A percentile compares a stretch with the other conserved stretches of the same genome.
phyloP scores from a whole-genome alignment of 2,329 filamentous ascomycete species.

The Paracamarosporium sp. region DNA sequence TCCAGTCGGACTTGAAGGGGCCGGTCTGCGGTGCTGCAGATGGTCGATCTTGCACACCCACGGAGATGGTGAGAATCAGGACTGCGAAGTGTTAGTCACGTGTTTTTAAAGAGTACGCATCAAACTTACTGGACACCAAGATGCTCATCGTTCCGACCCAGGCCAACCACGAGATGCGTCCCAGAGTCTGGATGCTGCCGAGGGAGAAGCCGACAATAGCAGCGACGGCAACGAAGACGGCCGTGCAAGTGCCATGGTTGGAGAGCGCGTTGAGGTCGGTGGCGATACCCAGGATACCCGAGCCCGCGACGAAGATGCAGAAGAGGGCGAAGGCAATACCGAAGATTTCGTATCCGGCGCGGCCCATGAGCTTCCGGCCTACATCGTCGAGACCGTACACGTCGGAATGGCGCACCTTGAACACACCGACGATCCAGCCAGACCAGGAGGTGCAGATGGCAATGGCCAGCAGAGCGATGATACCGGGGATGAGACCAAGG shows the following conservation, averaged over 20 bases:
- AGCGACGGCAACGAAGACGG: slow-evolving; percentile 68
- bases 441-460: slow-evolving; percentile 58
- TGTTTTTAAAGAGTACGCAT: too few species aligned
- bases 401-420: slow-evolving; percentile 61
- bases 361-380: slow-evolving; percentile 61
- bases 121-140: slow-evolving; percentile 25
- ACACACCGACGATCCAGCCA: slow-evolving; percentile 57
- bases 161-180: slow-evolving; percentile 31
- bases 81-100: slow-evolving; percentile 16
- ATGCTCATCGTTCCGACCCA: slow-evolving; percentile 33
- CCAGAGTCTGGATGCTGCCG: slow-evolving; percentile 52
- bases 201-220: slow-evolving; percentile 58
- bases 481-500: slow-evolving; percentile 58
- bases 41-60: slow-evolving; percentile 33
- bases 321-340: slow-evolving; percentile 41
- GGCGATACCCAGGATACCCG: slow-evolving; percentile 66
- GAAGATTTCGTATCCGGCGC: slow-evolving; percentile 58
- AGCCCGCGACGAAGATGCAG: slow-evolving; percentile 68
- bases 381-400: slow-evolving; percentile 66
- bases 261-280: slow-evolving; percentile 56
- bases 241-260: slow-evolving; percentile 68
- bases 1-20: slow-evolving; percentile 28
- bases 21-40: slow-evolving; percentile 28
- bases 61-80: slow-evolving; percentile 30
- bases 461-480: slow-evolving; percentile 52